Evolutionary conservation across 345 rosid genomes (phyloP), one percentile per base, ranked within the genome.

Genomic region (Acer saccharum): DNA sequence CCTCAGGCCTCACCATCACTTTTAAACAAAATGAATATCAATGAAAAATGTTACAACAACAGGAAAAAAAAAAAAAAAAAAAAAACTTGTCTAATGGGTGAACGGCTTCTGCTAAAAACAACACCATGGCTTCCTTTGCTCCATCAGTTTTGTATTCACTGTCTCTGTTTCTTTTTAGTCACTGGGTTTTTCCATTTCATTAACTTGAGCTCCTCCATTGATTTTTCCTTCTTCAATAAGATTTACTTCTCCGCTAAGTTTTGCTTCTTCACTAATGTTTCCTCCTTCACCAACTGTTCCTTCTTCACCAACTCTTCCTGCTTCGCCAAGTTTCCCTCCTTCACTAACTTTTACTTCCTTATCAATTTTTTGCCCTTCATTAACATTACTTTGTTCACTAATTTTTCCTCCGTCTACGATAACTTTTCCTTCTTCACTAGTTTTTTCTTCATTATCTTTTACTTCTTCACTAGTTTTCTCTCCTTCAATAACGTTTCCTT

Each of bases 271-370:
- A 17, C 41, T 68, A 48, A 29, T 29, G 2, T 78, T 57, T 75
- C 72, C 82, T 67, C 69, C 81, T 29, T 29, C 32, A 71, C 75
- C 72, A 61, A 65, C 29, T 58, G 2, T 58, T 25, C 69, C 48
- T 7, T 66, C 75, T 78, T 76, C 79, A 1, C 27, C 72, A 61
- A 65, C 29, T 58, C 0, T 58, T 25, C 69, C 48, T 7, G 63
- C 75, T 78, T 76, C 79, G 69, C 16, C 57, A n/a, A 70, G 77
- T 70, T 78, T 35, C 13, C 73, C 64, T 68, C 75, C 68, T 65
- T 65, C 32, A 10, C 55, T 63, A 27, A 32, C 23, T 32, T 78
- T 69, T 69, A 57, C 73, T 69, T 71, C 76, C 69, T 78, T 73
- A 68, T 35, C 61, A 67, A 27, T 62, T 54, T 54, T 29, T 10